Evolutionary conservation across 2,329 filamentous ascomycete genomes (phyloP), one percentile per base, ranked within the genome.

Genomic region (Myriosclerotinia curreyana): DNA sequence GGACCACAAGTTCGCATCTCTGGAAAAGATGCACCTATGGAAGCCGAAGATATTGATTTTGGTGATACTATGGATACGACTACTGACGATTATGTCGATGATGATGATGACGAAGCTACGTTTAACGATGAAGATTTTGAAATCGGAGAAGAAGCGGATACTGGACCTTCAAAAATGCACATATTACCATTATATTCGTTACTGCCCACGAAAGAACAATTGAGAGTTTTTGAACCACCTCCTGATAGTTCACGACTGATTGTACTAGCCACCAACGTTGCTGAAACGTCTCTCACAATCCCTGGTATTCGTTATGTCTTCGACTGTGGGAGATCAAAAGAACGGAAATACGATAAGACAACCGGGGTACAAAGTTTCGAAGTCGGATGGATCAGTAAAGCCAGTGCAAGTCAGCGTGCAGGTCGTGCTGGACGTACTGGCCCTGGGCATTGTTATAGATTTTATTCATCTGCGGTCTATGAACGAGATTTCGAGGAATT

Each of bases 301-400:
- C 94, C 95, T 0, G 93, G 92, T 1, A 93, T 96, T 66, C 86
- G 91, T 66, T 99, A 97, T 73, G 95, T 99, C 11, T 97, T 99
- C 67, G 94, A 98, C 76, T 93, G 91, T 69, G 95, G 95, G 42
- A 84, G 96, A 58, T 89, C 91, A 44, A 99, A 99, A 76, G 93
- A 97, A 75, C 89, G 94, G 67, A 90, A 88, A 65, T 98, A 95
- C 72, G 91, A 98, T 74, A 83, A 86, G n/a, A 79, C 85, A 14
- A 97, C 90, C 11, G 94, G 94, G 4, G 94, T 99, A 0, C 95
- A 99, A 75, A 96, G 90, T 73, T 99, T 96, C 74, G 90, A 96
- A 71, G 86, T 99, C 61, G 89, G 90, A 49, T 99, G 94, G 92
- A 96, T 98, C 74, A 97, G 93, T 79, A 98, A 99, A 78, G 95